Evolutionary conservation across 2,329 filamentous ascomycete genomes (phyloP).

Genomic region (Fusarium hostae): DNA sequence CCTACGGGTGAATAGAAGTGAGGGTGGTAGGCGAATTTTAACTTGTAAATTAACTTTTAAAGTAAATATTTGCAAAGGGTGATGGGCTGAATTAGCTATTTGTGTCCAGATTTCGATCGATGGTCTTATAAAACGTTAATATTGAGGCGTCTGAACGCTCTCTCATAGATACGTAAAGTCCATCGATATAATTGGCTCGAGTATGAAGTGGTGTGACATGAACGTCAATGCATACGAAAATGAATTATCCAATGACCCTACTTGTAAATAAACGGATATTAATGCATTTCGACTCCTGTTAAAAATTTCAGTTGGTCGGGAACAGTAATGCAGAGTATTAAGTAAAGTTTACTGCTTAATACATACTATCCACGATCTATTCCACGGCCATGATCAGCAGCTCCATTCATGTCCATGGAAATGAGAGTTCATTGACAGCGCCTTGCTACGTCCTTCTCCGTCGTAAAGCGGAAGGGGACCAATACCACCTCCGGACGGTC

Average conservation of each 20-base stretch:
- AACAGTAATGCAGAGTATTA: background rate
- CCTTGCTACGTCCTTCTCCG: background rate
- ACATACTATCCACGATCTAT: background rate
- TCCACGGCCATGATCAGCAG: background rate
- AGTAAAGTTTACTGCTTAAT: background rate
- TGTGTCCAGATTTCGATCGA: background rate
- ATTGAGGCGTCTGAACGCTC: background rate
- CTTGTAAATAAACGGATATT: background rate
- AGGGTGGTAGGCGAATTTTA: background rate
- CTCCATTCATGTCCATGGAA: background rate
- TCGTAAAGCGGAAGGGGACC: background rate
- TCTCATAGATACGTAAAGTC: background rate
- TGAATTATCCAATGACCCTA: background rate
- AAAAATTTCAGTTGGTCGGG: background rate
- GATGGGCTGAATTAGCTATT: background rate
- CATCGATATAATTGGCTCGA: background rate
- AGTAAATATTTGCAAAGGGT: background rate
- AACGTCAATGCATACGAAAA: background rate
- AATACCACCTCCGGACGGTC: background rate
- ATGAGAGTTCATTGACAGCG: background rate
- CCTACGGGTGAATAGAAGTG: background rate
- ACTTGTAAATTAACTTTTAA: background rate
- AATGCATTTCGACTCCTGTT: background rate
- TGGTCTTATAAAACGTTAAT: background rate
- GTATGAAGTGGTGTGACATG: background rate